Conservation (phyloP, 2,329 filamentous ascomycete species). For the Microsporum audouinii region DNA sequence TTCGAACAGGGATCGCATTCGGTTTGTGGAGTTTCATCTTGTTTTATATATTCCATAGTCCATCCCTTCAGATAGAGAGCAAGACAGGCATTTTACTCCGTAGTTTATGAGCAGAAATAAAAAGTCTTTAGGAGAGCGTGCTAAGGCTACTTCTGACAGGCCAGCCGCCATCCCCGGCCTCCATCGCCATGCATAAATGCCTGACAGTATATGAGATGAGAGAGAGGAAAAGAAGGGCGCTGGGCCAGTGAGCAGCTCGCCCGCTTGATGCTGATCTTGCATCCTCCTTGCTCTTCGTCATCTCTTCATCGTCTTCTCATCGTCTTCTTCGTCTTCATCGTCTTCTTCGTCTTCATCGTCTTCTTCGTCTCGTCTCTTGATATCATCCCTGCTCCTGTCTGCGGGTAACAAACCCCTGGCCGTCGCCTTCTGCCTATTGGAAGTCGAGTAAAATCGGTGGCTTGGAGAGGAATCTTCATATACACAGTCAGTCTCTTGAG, state of each 20-base stretch:
- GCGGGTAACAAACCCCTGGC: not conserved
- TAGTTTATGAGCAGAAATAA: not conserved
- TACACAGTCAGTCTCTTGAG: not conserved
- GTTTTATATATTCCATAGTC: not conserved
- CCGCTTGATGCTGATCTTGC: not conserved
- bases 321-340: not conserved
- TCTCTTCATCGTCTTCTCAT: not conserved
- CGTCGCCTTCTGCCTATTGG: not conserved
- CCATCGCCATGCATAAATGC: constrained; percentile 1
- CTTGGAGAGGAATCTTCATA: not conserved
- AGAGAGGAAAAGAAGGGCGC: not conserved
- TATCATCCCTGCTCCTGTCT: not conserved
- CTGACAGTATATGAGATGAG: not conserved
- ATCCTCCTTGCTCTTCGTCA: not conserved
- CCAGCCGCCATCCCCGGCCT: not conserved
- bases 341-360: not conserved
- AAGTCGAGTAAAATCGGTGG: constrained; percentile 1
- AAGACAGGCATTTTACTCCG: not conserved
- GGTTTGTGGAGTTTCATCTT: not conserved
- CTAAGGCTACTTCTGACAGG: not conserved
- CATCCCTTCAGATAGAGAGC: not conserved
- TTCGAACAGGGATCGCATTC: not conserved
- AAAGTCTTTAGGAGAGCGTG: not conserved
- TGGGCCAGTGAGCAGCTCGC: constrained; percentile 1
- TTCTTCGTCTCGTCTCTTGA: too few relatives aligned